Percentiles rank a stretch among this genome's conserved stretches.
Conservation (phyloP, 208 protist genomes). For the Sergeia podlipaevii region DNA sequence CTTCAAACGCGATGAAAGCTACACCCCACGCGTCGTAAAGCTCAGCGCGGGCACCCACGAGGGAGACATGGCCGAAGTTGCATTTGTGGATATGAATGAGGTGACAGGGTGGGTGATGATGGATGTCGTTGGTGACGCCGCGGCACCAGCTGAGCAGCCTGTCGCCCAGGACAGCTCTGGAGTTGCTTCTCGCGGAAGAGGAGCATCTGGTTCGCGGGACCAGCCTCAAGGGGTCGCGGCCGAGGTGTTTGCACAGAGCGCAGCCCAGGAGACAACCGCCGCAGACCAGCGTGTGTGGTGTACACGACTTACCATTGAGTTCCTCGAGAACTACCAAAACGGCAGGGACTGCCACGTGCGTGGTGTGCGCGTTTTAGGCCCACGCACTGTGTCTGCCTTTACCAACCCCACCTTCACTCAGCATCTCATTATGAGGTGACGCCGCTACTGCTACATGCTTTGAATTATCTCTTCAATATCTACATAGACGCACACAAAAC, state of each 20-base stretch:
- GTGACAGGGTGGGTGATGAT: conserved; percentile 68
- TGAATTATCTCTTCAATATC: not conserved
- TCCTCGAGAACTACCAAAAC: conserved; percentile 78
- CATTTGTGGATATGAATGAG: conserved; percentile 25
- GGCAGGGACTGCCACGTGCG: conserved; percentile 83
- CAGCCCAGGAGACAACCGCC: conserved; percentile 6
- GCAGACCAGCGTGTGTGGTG: conserved; percentile 49
- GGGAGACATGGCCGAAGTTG: conserved; percentile 68
- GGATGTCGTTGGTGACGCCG: conserved; percentile 15
- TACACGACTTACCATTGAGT: conserved; percentile 43
- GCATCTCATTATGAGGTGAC: conserved; percentile 22
- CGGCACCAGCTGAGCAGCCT: conserved; percentile 1
- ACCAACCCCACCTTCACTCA: conserved; percentile 32
- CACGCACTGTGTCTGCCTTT: conserved; percentile 26
- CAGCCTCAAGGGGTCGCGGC: not conserved
- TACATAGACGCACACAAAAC: not conserved
- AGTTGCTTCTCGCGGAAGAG: not conserved
- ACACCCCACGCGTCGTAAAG: conserved; percentile 69
- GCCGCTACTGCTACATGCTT: not conserved
- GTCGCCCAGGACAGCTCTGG: not conserved
- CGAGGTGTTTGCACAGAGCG: not conserved
- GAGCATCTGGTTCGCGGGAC: too few relatives aligned
- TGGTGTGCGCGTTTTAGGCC: conserved; percentile 60
- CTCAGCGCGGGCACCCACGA: conserved; percentile 62
- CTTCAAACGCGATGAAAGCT: conserved; percentile 78